Percentiles rank a stretch among this genome's conserved stretches.
phyloP scores from a whole-genome alignment of 116 monocot species.

The Dioscorea cayenensis region DNA sequence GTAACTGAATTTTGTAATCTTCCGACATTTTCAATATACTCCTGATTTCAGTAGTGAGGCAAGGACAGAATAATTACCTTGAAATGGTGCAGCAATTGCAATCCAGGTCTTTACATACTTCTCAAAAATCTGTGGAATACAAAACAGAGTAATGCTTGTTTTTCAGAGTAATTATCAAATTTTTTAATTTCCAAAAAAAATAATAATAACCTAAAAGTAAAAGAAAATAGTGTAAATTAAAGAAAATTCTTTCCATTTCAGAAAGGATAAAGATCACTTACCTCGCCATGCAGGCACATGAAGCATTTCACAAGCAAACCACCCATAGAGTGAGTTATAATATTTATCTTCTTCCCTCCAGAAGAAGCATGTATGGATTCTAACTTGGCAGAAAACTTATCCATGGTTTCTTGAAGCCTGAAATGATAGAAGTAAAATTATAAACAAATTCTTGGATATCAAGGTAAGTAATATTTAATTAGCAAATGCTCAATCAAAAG shows the following conservation, averaged over 20 bases:
- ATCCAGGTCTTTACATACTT: conserved; percentile 97
- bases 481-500: too few relatives aligned
- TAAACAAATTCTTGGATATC: neutral
- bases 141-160: neutral
- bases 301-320: conserved; percentile 94
- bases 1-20: too few relatives aligned
- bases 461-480: neutral
- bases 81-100: conserved; percentile 99
- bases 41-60: too few relatives aligned
- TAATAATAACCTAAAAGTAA: neutral
- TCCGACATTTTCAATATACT: too few relatives aligned
- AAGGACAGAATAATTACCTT: conserved; percentile 31
- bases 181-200: neutral
- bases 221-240: neutral
- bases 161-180: neutral
- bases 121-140: conserved; percentile 64
- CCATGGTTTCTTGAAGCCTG: conserved; percentile 85
- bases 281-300: conserved; percentile 68
- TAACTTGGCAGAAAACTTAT: conserved; percentile 65
- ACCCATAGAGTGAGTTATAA: conserved; percentile 97
- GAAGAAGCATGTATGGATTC: conserved; percentile 59
- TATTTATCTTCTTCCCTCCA: conserved; percentile 75
- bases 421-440: conserved; percentile 4
- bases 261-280: conserved; percentile 10
- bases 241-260: conserved; percentile 4